Evolutionary conservation across 2,329 filamentous ascomycete genomes (phyloP).

Genomic region (Elsinoe batatas): DNA sequence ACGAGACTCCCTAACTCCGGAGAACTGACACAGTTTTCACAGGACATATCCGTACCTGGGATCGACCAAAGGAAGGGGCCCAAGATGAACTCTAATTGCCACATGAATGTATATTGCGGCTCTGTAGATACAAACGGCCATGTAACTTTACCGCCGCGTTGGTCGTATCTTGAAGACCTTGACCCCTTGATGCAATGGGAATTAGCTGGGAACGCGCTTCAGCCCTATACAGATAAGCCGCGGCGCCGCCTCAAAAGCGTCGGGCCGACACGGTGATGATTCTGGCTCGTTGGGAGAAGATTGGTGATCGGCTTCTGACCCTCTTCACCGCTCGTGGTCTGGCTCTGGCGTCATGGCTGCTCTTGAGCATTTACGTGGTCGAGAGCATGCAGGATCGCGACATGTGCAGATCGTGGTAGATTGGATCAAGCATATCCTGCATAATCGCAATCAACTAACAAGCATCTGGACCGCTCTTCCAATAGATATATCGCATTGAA

Average conservation of each 20-base stretch:
- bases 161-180: neutral
- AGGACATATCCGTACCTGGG: conserved; percentile 71
- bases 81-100: neutral
- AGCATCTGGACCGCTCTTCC: neutral
- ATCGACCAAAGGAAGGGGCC: conserved; percentile 45
- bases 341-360: conserved; percentile 1
- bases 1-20: neutral
- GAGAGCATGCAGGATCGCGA: neutral
- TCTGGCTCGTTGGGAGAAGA: neutral
- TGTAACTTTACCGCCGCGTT: neutral
- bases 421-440: neutral
- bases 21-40: conserved; percentile 15
- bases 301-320: neutral
- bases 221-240: conserved; percentile 10
- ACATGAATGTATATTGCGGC: conserved; percentile 2
- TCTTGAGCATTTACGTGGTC: neutral
- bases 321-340: neutral
- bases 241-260: conserved; percentile 2
- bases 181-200: neutral
- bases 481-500: neutral
- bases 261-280: neutral
- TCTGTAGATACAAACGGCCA: conserved; percentile 2
- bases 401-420: conserved; percentile 3
- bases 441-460: neutral
- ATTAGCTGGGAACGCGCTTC: conserved; percentile 5